These are phyloP conservation scores for Candida pseudofarinosa DNA, from an alignment of 805 yeast genomes.

Conservation along the genomic window DNA sequence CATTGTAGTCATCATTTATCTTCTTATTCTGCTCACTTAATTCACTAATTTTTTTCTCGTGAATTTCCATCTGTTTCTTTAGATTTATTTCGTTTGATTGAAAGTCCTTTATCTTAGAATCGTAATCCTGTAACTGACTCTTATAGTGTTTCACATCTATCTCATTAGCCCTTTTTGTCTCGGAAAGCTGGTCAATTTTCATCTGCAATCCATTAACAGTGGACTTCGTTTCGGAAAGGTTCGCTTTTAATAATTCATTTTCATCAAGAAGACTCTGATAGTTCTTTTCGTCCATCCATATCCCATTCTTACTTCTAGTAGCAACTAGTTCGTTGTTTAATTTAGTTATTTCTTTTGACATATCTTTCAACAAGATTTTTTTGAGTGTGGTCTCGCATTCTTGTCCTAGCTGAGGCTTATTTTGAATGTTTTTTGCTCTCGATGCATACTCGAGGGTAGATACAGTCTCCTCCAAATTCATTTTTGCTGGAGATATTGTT, in stretches of 20 bases:
- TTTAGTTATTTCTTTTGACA: conserved; percentile 50
- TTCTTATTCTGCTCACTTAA: conserved; percentile 6
- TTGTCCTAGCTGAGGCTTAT: conserved; percentile 48
- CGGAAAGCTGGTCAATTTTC: conserved; percentile 7
- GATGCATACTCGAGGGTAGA: conserved; percentile 86
- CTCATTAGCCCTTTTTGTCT: conserved; percentile 3
- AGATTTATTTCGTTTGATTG: conserved; percentile 2
- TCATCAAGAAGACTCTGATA: conserved; percentile 31
- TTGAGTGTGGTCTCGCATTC: conserved; percentile 42
- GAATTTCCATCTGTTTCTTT: conserved; percentile 2
- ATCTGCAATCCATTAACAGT: conserved; percentile 4
- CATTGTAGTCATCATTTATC: conserved; percentile 6
- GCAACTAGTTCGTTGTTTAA: conserved; percentile 60
- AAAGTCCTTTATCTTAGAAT: conserved; percentile 4
- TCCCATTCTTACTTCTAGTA: conserved; percentile 60
- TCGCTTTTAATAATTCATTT: conserved; percentile 24
- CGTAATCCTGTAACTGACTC: conserved; percentile 3
- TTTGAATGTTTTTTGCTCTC: conserved; percentile 77
- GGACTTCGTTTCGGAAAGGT: conserved; percentile 16
- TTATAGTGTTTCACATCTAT: conserved; percentile 2
- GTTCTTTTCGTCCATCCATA: conserved; percentile 57
- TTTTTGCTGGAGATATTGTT: conserved; percentile 77
- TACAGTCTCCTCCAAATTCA: conserved; percentile 74
- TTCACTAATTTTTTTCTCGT: conserved; percentile 2
- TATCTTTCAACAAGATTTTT: conserved; percentile 50